Base-by-base conservation (phyloP, 257 asterid genomes). In the Cinchona pubescens region DNA sequence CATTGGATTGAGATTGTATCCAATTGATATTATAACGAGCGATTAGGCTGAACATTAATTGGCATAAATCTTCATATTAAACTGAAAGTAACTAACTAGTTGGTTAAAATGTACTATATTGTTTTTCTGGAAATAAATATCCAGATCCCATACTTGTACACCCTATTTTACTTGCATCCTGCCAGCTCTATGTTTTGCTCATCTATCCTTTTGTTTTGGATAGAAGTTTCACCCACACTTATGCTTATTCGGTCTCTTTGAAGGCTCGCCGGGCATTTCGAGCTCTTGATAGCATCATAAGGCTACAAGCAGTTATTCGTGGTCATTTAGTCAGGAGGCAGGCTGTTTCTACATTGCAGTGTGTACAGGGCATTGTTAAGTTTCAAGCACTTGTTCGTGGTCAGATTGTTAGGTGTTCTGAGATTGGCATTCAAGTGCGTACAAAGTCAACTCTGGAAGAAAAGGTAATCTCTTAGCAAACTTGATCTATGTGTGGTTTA, bases 381-480 rank as follows among this genome's bases (percentile, higher is more conserved):
- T 76, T 84, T 67, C 88, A 84, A 75, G 86, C 88, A 63, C 77
- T 70, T 74, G 78, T 74, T 72, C 84, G 88, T 66, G 88, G 86
- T 30, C 79, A 75, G 60, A 79, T 53, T 74, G 69, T 74, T 66
- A 81, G 88, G 76, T 4, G 65, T 73, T 81, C 80, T 46, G 79
- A 64, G 69, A 40, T 79, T 78, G 83, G 82, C 35, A 72, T 66
- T 69, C 69, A 84, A 71, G 67, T 84, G 56, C 40, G 23, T 15
- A 46, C 58, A 29, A 76, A 70, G 53, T 46, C 29, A 73, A 60
- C 43, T 74, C 56, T 80, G 74, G 76, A 61, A 67, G 60, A 69
- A 55, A 70, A 71, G 88, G 88, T 84, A 72, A 58, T 29, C 19
- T 19, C 67, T 67, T 46, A 48, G 56, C 23, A 66, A n/a, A 63